phyloP scores from a whole-genome alignment of 768 basidiomycete species.

The Amylocystis lapponica region DNA sequence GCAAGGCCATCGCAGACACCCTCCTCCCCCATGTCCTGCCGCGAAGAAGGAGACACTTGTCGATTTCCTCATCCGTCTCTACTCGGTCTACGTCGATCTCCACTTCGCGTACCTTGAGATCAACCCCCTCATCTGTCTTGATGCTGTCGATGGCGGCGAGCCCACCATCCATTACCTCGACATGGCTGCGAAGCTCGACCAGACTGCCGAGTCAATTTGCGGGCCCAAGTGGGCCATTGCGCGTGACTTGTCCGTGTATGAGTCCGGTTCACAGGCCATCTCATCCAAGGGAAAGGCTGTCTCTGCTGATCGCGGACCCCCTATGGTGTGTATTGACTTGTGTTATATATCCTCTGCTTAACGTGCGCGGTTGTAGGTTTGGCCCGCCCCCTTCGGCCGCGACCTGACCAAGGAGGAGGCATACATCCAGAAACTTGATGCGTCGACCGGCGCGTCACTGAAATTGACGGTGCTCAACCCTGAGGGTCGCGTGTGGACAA shows the following conservation, averaged over 20 bases:
- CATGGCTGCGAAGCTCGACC: slow-evolving; percentile 99
- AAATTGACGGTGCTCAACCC: slow-evolving; percentile 96
- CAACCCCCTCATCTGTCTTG: slow-evolving; percentile 95
- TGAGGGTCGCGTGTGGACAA: slow-evolving; percentile 97
- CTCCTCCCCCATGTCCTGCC: slow-evolving; percentile 83
- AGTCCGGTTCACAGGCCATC: slow-evolving; percentile 38
- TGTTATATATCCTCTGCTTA: background rate
- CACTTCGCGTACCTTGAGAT: slow-evolving; percentile 99
- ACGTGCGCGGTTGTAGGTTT: slow-evolving; percentile 47
- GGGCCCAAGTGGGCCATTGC: slow-evolving; percentile 99
- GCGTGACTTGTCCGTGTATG: slow-evolving; percentile 78
- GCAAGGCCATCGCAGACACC: slow-evolving; percentile 64
- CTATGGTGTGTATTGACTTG: slow-evolving; percentile 60
- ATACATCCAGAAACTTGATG: slow-evolving; percentile 98
- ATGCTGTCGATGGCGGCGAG: slow-evolving; percentile 62
- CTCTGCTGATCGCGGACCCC: slow-evolving; percentile 90
- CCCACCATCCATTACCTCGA: slow-evolving; percentile 92
- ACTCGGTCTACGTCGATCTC: slow-evolving; percentile 96
- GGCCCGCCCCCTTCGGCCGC: slow-evolving; percentile 94
- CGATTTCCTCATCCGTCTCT: slow-evolving; percentile 92
- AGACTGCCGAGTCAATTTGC: slow-evolving; percentile 97
- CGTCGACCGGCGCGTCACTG: slow-evolving; percentile 94
- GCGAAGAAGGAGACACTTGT: slow-evolving; percentile 86
- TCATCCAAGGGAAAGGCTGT: slow-evolving; percentile 44
- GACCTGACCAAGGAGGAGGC: slow-evolving; percentile 98